A percentile compares a stretch with the other conserved stretches of the same genome.
phyloP scores from a whole-genome alignment of 2,329 filamentous ascomycete species.

The Clarireedia monteithiana region DNA sequence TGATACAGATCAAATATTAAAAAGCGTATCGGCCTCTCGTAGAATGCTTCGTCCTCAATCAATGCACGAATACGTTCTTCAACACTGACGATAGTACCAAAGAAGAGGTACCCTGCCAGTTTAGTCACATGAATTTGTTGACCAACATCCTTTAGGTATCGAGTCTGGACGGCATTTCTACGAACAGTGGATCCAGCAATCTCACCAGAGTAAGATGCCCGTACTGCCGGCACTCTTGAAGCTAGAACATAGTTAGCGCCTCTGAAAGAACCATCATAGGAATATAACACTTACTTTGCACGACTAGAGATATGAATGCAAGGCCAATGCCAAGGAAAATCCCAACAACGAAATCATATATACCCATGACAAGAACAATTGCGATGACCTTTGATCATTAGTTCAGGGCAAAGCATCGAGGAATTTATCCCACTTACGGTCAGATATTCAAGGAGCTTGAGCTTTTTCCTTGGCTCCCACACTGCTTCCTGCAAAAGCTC shows the following conservation, averaged over 20 bases:
- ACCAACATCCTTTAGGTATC: conserved; percentile 78
- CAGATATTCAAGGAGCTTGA: conserved; percentile 79
- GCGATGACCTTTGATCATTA: conserved; percentile 53
- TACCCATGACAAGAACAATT: conserved; percentile 92
- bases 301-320: conserved; percentile 83
- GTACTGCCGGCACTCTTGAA: conserved; percentile 79
- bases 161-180: conserved; percentile 80
- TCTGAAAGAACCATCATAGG: neutral
- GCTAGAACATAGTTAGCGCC: conserved; percentile 28
- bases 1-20: conserved; percentile 82
- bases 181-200: conserved; percentile 88
- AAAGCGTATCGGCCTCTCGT: conserved; percentile 73
- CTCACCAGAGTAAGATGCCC: conserved; percentile 83
- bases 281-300: conserved; percentile 48
- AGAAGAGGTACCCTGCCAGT: conserved; percentile 92
- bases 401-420: conserved; percentile 1
- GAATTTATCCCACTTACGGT: conserved; percentile 49
- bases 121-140: conserved; percentile 88
- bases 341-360: conserved; percentile 92
- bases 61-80: conserved; percentile 79
- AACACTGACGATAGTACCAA: conserved; percentile 92
- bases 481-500: conserved; percentile 85
- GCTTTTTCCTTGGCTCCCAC: conserved; percentile 79
- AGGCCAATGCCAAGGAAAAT: conserved; percentile 88
- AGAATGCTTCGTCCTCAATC: conserved; percentile 76